Conservation (phyloP, 1,284 basidiomycete species). For the Malassezia nana region DNA sequence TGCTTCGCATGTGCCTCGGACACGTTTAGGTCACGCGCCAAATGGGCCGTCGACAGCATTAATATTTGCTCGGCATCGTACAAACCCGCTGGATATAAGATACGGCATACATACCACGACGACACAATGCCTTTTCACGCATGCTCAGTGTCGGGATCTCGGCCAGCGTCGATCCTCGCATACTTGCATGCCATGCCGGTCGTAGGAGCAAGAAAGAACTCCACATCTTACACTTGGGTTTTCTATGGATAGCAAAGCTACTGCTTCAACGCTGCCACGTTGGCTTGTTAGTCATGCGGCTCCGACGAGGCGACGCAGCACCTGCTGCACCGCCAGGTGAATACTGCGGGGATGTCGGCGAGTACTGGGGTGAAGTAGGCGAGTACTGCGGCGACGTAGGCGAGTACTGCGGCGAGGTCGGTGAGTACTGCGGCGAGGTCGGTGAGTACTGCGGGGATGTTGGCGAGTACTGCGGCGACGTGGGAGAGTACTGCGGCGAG, state of each 20-base stretch:
- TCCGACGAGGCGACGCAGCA: conserved; percentile 35
- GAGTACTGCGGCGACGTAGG: conserved; percentile 36
- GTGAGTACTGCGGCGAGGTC: conserved; percentile 56
- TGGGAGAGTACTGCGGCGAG: conserved; percentile 42
- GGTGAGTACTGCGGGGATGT: conserved; percentile 55
- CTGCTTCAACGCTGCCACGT: conserved; percentile 30
- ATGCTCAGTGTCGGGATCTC: not conserved
- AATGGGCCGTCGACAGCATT: not conserved
- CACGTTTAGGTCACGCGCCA: conserved; percentile 2
- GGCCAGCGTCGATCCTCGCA: not conserved
- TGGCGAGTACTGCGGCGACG: conserved; percentile 33
- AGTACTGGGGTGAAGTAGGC: conserved; percentile 33
- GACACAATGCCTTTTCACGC: conserved; percentile 13
- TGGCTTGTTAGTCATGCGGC: conserved; percentile 37
- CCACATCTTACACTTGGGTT: not conserved
- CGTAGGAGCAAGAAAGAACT: not conserved
- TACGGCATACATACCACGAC: conserved; percentile 10
- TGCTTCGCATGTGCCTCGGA: conserved; percentile 1
- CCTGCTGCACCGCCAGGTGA: conserved; percentile 25
- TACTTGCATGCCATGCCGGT: not conserved
- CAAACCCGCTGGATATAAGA: conserved; percentile 2
- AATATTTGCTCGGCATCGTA: conserved; percentile 6
- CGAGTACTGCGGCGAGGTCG: conserved; percentile 45
- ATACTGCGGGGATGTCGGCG: conserved; percentile 41
- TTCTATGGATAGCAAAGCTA: not conserved